Evolutionary conservation across 1,284 basidiomycete species (phyloP), one percentile per base, ranked within the genome.

Genomic region (Austropuccinia psidii): DNA sequence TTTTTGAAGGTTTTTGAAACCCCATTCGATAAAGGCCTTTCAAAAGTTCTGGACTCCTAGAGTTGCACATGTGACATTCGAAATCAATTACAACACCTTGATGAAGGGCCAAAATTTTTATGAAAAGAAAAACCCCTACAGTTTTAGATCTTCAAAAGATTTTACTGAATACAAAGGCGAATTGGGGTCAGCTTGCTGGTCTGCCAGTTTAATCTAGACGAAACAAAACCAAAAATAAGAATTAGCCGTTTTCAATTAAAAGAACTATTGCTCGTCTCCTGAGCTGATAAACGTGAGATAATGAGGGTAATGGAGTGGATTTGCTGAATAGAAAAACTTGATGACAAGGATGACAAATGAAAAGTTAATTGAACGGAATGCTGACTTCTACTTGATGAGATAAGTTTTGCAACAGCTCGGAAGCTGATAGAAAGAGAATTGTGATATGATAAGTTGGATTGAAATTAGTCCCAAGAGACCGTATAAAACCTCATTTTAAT

Each of bases 1-100:
- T 98, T 83, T 98, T 98, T 70, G 93, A 97, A 4, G 96, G 96
- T 82, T 95, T 96, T 69, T 91, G 90, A 83, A 98, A 99, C 49
- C 92, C 92, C 87, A 96, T 90, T 58, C 89, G 89, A 81, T 94
- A 97, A 67, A 98, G 87, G n/a, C 96, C 96, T 82, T 95, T 96
- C 76, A 97, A 86, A 35, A 98, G 85, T 81, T 97, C 90, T 64
- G 87, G 84, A 81, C 91, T 88, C 21, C 52, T 75, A 66, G 29
- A 31, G 0, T 35, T n/a, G 33, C 11, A 39, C 27, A 24, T n/a
- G 8, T 9, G 21, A 47, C 31, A 17, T 31, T 21, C n/a, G n/a
- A 41, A 62, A 45, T 50, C 31, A n/a, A 4, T 35, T 33, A 45
- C n/a, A 31, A 37, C 11, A 49, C 9, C 21, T 1, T 31, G 15